phyloP scores from a whole-genome alignment of 768 basidiomycete species.

The Boletus edulis region DNA sequence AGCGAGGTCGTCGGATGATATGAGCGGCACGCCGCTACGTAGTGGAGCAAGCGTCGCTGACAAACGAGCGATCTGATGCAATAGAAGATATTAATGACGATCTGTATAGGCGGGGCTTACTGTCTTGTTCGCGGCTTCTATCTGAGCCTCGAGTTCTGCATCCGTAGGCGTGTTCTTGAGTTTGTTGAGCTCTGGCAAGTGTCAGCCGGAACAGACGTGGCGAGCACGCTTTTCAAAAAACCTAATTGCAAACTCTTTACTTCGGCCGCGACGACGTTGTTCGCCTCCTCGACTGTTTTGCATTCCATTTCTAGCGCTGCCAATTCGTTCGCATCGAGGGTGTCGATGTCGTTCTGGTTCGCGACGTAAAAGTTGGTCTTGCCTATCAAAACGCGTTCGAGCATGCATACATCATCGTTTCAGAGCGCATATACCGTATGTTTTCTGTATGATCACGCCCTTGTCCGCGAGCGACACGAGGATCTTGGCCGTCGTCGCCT shows the following conservation, averaged over 20 bases:
- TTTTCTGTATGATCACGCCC: conserved; percentile 77
- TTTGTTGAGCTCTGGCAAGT: conserved; percentile 56
- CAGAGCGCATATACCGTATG: conserved; percentile 57
- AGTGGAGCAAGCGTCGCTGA: conserved; percentile 57
- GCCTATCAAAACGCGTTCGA: conserved; percentile 39
- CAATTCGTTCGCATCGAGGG: conserved; percentile 61
- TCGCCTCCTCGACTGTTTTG: conserved; percentile 55
- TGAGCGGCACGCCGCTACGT: conserved; percentile 56
- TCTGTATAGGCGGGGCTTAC: conserved; percentile 39
- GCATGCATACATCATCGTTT: not conserved
- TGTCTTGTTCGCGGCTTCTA: conserved; percentile 47
- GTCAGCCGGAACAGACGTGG: conserved; percentile 8
- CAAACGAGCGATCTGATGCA: conserved; percentile 47
- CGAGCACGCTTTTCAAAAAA: not conserved
- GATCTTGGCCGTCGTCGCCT: conserved; percentile 82
- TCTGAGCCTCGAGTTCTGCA: conserved; percentile 54
- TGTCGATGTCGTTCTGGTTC: conserved; percentile 71
- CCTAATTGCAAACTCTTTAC: conserved; percentile 43
- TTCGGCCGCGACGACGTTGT: conserved; percentile 49
- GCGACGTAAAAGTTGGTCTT: conserved; percentile 87
- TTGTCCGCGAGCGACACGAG: conserved; percentile 80
- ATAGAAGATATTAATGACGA: conserved; percentile 3
- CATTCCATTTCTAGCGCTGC: conserved; percentile 58
- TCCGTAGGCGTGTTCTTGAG: conserved; percentile 69
- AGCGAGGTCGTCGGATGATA: conserved; percentile 70